Percentiles rank a stretch among this genome's conserved stretches.
Evolutionary conservation across 768 basidiomycete genomes (phyloP).

Genomic region (Suillus subalutaceus): DNA sequence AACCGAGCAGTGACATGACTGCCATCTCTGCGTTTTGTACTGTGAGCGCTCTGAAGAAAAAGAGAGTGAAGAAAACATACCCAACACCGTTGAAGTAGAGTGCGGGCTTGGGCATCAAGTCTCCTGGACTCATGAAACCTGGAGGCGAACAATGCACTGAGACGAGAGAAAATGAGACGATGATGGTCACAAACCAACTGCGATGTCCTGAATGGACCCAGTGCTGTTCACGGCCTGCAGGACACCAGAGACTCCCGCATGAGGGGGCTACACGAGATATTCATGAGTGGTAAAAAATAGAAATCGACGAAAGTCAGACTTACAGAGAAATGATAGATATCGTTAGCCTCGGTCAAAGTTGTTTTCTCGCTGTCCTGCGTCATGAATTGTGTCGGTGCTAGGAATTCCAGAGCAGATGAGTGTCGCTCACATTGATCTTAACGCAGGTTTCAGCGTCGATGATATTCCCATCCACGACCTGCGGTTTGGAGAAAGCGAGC

Average conservation of each 20-base stretch:
- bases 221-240: background rate
- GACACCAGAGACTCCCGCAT: background rate
- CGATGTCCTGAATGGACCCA: background rate
- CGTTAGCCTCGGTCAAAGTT: background rate
- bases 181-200: background rate
- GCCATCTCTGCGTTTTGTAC: background rate
- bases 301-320: too few relatives aligned
- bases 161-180: too few relatives aligned
- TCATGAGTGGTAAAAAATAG: background rate
- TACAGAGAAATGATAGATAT: background rate
- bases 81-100: constrained; percentile 1
- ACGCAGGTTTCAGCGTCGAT: background rate
- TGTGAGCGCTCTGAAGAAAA: background rate
- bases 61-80: background rate
- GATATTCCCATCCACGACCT: background rate
- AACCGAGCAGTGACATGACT: background rate
- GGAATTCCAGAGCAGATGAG: too few relatives aligned
- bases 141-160: background rate
- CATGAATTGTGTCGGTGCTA: background rate
- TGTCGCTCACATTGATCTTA: background rate
- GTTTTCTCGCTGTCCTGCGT: background rate
- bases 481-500: background rate
- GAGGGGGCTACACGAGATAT: background rate
- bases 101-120: background rate
- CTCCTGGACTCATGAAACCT: background rate